Percentiles rank a stretch among this genome's conserved stretches.
Evolutionary conservation across 768 basidiomycete genomes (phyloP).

Genomic region (Lentinula detonsa): DNA sequence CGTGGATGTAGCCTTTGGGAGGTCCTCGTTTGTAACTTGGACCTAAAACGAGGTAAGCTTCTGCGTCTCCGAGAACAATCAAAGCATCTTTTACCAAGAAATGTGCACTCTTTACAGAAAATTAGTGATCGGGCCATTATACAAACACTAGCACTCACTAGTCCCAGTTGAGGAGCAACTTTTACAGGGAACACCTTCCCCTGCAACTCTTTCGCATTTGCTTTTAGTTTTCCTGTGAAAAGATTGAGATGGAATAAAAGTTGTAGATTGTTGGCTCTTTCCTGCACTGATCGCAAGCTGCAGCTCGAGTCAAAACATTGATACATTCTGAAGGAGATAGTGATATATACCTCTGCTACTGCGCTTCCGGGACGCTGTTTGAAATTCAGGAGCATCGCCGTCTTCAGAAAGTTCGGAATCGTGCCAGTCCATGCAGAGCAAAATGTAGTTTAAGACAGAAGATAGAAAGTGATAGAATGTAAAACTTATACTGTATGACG

Average conservation of each 20-base stretch:
- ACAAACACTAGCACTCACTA: conserved; percentile 26
- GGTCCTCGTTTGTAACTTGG: conserved; percentile 81
- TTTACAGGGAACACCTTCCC: conserved; percentile 49
- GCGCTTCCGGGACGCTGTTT: conserved; percentile 44
- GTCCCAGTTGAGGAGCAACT: conserved; percentile 55
- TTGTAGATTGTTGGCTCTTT: neutral
- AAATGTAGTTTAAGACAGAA: conserved; percentile 13
- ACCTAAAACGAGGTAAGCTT: conserved; percentile 29
- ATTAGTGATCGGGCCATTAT: neutral
- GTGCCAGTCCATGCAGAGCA: conserved; percentile 42
- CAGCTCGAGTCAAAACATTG: conserved; percentile 1
- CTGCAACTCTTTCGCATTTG: conserved; percentile 63
- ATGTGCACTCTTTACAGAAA: conserved; percentile 51
- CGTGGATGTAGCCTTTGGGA: conserved; percentile 89
- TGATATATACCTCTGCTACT: conserved; percentile 44
- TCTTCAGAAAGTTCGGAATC: conserved; percentile 61
- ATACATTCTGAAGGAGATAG: conserved; percentile 1
- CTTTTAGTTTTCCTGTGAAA: conserved; percentile 65
- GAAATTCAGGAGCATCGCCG: conserved; percentile 35
- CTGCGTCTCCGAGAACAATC: neutral
- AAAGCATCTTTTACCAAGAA: conserved; percentile 37
- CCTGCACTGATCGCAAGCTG: conserved; percentile 80
- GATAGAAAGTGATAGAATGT: conserved; percentile 8
- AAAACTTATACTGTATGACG: neutral
- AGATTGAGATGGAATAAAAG: neutral